Base-by-base conservation (phyloP, 495 filamentous ascomycete genomes). In the Acidiella bohemica region DNA sequence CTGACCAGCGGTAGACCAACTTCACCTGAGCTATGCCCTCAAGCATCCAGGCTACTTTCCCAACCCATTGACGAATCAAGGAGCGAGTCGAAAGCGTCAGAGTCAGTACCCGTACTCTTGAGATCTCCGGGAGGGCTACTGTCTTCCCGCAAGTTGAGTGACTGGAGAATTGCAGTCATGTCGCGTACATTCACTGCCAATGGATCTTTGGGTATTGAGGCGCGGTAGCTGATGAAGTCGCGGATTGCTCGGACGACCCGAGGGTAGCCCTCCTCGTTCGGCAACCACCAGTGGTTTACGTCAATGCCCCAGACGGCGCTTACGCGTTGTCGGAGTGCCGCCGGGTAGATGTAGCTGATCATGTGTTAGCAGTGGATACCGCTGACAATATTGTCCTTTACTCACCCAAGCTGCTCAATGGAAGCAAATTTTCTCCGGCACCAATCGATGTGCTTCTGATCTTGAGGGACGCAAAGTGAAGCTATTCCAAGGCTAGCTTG, bases 331-430 rank as follows among this genome's bases (percentile, higher is more conserved):
- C 88, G 82, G 59, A 87, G 78, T 29, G 71, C 75, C 21, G 71
- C 59, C 6, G 87, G 78, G 45, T 78, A 84, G 19, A 92, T 78
- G 57, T 92, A 93, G 30, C 88, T 95, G 52, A 32, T 49, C 32
- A 43, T 12, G 11, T 11, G 2, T 16, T 3, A 26, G 8, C 36
- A 39, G n/a, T n/a, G n/a, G n/a, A n/a, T n/a, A n/a, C n/a, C 12
- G 11, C 34, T 12, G 9, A 9, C 8, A 16, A 12, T 12, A 5
- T 20, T 8, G 10, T 12, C 16, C 31, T 28, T 36, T 35, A 69
- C 84, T 65, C 60, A 95, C 90, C 90, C 90, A 54, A 76, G 64
- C 44, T 71, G 65, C 59, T 97, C 90, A 41, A 94, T 67, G 40
- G 70, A 57, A 12, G 79, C 84, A 55, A 90, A 70, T 58, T 84